Conservation (phyloP, 2,329 filamentous ascomycete genomes). For the Akanthomyces muscarius region DNA sequence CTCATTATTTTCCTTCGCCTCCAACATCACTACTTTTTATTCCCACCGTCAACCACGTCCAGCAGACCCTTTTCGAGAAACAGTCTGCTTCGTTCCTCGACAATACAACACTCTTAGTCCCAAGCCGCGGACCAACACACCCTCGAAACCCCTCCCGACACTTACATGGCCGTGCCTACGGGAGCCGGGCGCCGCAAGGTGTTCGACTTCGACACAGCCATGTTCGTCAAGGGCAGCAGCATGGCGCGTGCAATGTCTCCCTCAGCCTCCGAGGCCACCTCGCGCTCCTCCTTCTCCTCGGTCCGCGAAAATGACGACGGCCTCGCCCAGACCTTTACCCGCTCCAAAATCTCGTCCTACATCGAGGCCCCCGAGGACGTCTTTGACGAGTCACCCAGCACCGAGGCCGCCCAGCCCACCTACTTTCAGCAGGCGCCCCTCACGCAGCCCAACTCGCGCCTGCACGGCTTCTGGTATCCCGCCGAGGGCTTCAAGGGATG, state of each 20-base stretch:
- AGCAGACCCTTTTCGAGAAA: not conserved
- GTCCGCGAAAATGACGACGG: slow-evolving; percentile 57
- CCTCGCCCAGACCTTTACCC: slow-evolving; percentile 59
- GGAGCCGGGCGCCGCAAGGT: slow-evolving; percentile 28
- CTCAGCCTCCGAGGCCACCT: slow-evolving; percentile 34
- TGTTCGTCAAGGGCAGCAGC: slow-evolving; percentile 32
- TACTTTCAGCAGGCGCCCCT: slow-evolving; percentile 47
- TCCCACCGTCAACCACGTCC: not conserved
- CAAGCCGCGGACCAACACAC: slow-evolving; percentile 10
- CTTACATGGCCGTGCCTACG: slow-evolving; percentile 30
- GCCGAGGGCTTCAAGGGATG: slow-evolving; percentile 57
- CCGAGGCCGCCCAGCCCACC: slow-evolving; percentile 38
- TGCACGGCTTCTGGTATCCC: slow-evolving; percentile 57
- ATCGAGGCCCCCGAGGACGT: slow-evolving; percentile 46
- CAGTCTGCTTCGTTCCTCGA: not conserved
- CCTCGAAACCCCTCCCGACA: slow-evolving; percentile 18
- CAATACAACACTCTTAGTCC: not conserved
- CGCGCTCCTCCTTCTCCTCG: slow-evolving; percentile 58
- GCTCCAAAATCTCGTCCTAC: slow-evolving; percentile 59
- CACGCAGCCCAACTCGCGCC: slow-evolving; percentile 51
- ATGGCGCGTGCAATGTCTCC: slow-evolving; percentile 37
- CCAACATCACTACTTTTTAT: not conserved
- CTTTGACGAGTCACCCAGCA: slow-evolving; percentile 45
- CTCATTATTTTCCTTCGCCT: not conserved
- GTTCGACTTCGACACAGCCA: slow-evolving; percentile 34